Percentiles rank a stretch among this genome's conserved stretches.
These are phyloP conservation scores for Hypoxylon crocopeplum DNA, from an alignment of 495 filamentous ascomycete genomes.

Conservation along the genomic window DNA sequence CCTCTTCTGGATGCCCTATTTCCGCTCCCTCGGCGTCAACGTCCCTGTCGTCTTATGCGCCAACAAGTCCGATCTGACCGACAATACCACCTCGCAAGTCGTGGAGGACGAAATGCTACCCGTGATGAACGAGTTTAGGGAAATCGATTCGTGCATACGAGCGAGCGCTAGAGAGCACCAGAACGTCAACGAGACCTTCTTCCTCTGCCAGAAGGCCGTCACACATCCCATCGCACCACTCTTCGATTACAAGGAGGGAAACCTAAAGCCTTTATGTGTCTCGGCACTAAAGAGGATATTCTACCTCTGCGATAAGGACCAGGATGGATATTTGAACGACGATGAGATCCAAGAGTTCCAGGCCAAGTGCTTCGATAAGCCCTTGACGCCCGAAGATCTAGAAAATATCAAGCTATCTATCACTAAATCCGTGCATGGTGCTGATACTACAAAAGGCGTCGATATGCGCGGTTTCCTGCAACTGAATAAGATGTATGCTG, in stretches of 20 bases:
- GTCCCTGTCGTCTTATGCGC: slow-evolving; percentile 97
- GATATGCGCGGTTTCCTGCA: slow-evolving; percentile 82
- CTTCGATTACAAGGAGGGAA: slow-evolving; percentile 92
- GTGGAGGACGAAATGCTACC: slow-evolving; percentile 97
- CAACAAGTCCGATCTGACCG: slow-evolving; percentile 89
- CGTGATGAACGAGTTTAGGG: slow-evolving; percentile 97
- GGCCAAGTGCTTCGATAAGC: slow-evolving; percentile 86
- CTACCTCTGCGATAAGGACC: slow-evolving; percentile 94
- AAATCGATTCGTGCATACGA: slow-evolving; percentile 96
- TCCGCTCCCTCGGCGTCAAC: slow-evolving; percentile 95
- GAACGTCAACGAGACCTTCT: slow-evolving; percentile 97
- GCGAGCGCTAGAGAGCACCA: slow-evolving; percentile 93
- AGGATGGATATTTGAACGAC: slow-evolving; percentile 93
- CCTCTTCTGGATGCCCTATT: slow-evolving; percentile 97
- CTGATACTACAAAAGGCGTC: slow-evolving; percentile 74
- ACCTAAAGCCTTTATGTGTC: slow-evolving; percentile 85
- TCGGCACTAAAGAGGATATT: slow-evolving; percentile 88
- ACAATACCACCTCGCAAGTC: slow-evolving; percentile 76
- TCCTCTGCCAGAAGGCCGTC: slow-evolving; percentile 97
- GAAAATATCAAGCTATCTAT: slow-evolving; percentile 88
- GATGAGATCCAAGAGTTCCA: slow-evolving; percentile 91
- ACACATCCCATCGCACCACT: slow-evolving; percentile 96
- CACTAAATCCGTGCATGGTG: slow-evolving; percentile 67
- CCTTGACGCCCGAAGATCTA: slow-evolving; percentile 77
- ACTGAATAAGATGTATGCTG: slow-evolving; percentile 93